Conservation (phyloP, 2,329 filamentous ascomycete species). For the Xylaria sp. region DNA sequence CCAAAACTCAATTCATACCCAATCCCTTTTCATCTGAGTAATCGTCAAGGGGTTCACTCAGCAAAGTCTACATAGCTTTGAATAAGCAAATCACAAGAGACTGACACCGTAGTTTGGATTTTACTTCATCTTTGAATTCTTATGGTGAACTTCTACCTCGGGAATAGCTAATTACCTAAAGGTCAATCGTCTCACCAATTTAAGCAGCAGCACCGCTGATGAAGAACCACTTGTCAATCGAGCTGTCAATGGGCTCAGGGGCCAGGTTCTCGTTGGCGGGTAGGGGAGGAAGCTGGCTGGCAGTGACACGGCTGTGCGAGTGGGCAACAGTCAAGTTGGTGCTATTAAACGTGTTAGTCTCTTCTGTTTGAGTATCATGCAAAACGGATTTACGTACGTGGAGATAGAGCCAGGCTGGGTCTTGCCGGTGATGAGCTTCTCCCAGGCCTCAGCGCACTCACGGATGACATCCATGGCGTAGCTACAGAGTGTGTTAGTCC, state of each 20-base stretch:
- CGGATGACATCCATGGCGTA: conserved; percentile 94
- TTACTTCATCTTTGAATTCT: conserved; percentile 13
- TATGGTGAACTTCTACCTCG: conserved; percentile 8
- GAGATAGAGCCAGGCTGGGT: conserved; percentile 69
- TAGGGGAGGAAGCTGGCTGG: conserved; percentile 68
- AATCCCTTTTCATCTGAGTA: background rate
- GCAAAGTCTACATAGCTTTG: conserved; percentile 5
- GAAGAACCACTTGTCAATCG: conserved; percentile 99
- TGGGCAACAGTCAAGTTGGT: conserved; percentile 73
- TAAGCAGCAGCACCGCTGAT: conserved; percentile 93
- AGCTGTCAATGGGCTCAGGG: conserved; percentile 86
- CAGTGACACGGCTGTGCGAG: conserved; percentile 66
- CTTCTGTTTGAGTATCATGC: background rate
- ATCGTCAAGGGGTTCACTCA: background rate
- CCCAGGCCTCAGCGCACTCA: conserved; percentile 96
- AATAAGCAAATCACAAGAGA: conserved; percentile 10
- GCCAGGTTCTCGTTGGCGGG: conserved; percentile 73
- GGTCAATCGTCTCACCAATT: conserved; percentile 28
- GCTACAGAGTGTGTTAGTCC: conserved; percentile 38
- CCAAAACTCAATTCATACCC: background rate
- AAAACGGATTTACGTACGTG: conserved; percentile 56
- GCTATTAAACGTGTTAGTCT: conserved; percentile 40
- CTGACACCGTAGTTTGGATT: conserved; percentile 9
- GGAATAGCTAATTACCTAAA: conserved; percentile 29
- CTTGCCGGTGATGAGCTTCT: conserved; percentile 91